Conservation (phyloP, 108 stramenopile genomes). For the Cyclotella baltica region DNA sequence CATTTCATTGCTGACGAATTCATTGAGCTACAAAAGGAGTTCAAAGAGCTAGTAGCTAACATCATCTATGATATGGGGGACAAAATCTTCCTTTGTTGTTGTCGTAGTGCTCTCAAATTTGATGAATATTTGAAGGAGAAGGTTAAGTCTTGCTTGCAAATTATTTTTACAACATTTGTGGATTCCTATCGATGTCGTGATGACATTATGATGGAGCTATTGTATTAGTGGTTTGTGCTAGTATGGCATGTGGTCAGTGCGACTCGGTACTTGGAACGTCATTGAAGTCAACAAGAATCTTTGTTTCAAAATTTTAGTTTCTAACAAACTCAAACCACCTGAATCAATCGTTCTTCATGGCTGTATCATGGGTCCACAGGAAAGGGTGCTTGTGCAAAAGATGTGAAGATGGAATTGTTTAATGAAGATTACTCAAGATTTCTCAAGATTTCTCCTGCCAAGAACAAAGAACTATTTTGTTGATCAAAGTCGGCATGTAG, state of each 20-base stretch:
- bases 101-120: not conserved
- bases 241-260: not conserved
- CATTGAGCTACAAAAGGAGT: not conserved
- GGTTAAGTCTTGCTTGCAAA: not conserved
- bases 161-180: not conserved
- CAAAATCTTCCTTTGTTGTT: conserved; percentile 1
- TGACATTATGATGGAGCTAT: not conserved
- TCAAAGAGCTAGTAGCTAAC: not conserved
- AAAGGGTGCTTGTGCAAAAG: not conserved
- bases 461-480: not conserved
- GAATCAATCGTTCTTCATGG: not conserved
- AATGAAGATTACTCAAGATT: not conserved
- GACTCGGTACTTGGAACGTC: not conserved
- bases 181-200: not conserved
- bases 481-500: conserved; percentile 5
- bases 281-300: not conserved
- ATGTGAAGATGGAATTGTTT: not conserved
- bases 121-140: not conserved
- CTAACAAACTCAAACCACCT: not conserved
- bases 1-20: not conserved
- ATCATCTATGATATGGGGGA: not conserved
- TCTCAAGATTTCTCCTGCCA: too few relatives aligned
- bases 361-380: not conserved
- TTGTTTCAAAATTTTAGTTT: not conserved
- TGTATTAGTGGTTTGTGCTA: not conserved